Conservation (phyloP, 2,329 filamentous ascomycete genomes). For the Helminthosporium solani region DNA sequence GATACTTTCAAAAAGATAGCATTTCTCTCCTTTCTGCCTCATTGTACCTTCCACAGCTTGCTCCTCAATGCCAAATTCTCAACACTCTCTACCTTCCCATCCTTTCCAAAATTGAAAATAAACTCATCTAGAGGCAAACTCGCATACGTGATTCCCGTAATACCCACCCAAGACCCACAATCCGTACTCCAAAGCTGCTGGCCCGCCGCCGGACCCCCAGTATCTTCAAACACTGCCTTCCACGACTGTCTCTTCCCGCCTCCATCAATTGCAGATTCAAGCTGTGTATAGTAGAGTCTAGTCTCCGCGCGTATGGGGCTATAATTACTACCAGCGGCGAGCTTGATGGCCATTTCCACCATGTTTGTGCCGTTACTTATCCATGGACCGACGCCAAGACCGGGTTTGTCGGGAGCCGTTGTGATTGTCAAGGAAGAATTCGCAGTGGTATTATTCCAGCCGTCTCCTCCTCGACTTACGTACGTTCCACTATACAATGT, state of each 20-base stretch:
- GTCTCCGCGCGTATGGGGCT: conserved; percentile 12
- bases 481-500: conserved; percentile 14
- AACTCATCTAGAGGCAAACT: conserved; percentile 27
- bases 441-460: neutral
- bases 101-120: conserved; percentile 21
- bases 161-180: conserved; percentile 25
- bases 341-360: conserved; percentile 15
- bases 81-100: conserved; percentile 22
- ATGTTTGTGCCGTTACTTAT: conserved; percentile 21
- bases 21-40: neutral
- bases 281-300: conserved; percentile 24
- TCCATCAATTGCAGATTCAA: conserved; percentile 13
- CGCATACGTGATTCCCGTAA: conserved; percentile 25
- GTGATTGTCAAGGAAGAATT: conserved; percentile 14
- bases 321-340: conserved; percentile 11
- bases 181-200: conserved; percentile 21
- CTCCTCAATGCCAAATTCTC: conserved; percentile 22
- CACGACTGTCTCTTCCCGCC: conserved; percentile 20
- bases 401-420: conserved; percentile 11
- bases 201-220: conserved; percentile 13
- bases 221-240: conserved; percentile 27
- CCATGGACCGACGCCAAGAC: conserved; percentile 15
- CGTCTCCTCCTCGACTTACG: neutral
- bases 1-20: too few species aligned
- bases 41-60: conserved; percentile 15